Evolutionary conservation across 768 basidiomycete genomes (phyloP).

Genomic region (Pleurotus salmoneostramineus): DNA sequence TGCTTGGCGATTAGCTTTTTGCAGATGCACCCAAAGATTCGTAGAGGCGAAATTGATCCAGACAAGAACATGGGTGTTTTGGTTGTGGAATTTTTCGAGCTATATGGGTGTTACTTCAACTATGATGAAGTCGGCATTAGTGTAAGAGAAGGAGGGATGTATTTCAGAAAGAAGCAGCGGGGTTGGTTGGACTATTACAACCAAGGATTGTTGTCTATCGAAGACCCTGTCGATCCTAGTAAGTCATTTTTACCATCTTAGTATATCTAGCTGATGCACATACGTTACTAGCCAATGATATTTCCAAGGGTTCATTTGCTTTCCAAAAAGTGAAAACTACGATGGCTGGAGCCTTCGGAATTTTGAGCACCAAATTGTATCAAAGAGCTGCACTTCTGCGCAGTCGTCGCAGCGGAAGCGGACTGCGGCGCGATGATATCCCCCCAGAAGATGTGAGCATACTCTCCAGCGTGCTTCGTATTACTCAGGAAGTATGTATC

Average conservation of each 20-base stretch:
- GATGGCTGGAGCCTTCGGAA: conserved; percentile 76
- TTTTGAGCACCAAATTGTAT: conserved; percentile 74
- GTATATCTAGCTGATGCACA: conserved; percentile 7
- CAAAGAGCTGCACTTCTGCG: conserved; percentile 58
- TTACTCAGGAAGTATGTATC: conserved; percentile 72
- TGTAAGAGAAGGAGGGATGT: conserved; percentile 81
- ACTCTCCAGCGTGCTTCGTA: conserved; percentile 72
- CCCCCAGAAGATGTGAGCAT: conserved; percentile 72
- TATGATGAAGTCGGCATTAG: conserved; percentile 90
- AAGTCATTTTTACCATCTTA: conserved; percentile 27
- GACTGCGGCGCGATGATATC: conserved; percentile 30
- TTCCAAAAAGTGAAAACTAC: conserved; percentile 80
- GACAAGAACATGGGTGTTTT: conserved; percentile 90
- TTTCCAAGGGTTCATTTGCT: conserved; percentile 83
- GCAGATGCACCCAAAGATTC: conserved; percentile 96
- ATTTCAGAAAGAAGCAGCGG: conserved; percentile 76
- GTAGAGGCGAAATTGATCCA: conserved; percentile 82
- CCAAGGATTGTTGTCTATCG: conserved; percentile 69
- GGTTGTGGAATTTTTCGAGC: conserved; percentile 95
- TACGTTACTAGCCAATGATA: conserved; percentile 73
- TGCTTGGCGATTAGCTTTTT: conserved; percentile 92
- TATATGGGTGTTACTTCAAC: conserved; percentile 91
- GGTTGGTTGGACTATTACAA: conserved; percentile 75
- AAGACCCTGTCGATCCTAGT: conserved; percentile 92
- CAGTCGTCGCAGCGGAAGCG: conserved; percentile 48